phyloP scores from a whole-genome alignment of 2,329 filamentous ascomycete species.

The Periconia digitata region DNA sequence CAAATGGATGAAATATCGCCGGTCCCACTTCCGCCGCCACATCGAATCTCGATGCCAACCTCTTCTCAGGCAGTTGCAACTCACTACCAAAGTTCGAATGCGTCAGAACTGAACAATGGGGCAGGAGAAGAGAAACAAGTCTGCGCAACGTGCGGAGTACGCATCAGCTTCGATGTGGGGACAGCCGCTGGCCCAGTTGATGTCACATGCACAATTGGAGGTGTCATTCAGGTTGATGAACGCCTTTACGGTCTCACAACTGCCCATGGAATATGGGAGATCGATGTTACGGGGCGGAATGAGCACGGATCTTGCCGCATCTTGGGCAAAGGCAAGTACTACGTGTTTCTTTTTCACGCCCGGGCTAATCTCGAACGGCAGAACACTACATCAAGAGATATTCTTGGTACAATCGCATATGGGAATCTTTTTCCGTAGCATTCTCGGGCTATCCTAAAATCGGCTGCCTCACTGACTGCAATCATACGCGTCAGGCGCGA shows the following conservation, averaged over 20 bases:
- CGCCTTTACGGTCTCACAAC: conserved; percentile 9
- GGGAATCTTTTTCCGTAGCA: too few relatives aligned
- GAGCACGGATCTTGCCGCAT: neutral
- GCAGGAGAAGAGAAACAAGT: neutral
- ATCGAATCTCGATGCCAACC: too few relatives aligned
- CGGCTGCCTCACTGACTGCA: neutral
- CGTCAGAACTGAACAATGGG: too few relatives aligned
- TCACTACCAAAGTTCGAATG: too few relatives aligned
- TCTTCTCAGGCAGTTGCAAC: too few relatives aligned
- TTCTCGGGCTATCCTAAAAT: neutral
- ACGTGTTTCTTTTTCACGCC: too few relatives aligned
- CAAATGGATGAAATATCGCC: too few relatives aligned
- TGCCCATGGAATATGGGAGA: conserved; percentile 2
- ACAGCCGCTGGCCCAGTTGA: neutral
- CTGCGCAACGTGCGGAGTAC: conserved; percentile 3
- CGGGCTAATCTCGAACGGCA: too few relatives aligned
- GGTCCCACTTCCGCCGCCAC: too few relatives aligned
- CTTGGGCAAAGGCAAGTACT: too few relatives aligned
- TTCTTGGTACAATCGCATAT: too few relatives aligned
- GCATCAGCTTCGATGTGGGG: neutral
- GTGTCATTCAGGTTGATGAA: conserved; percentile 4
- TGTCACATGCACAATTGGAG: conserved; percentile 5
- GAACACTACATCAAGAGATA: too few relatives aligned
- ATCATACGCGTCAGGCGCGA: neutral
- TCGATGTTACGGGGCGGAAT: neutral